phyloP scores from a whole-genome alignment of 306 rosid species.

The Aeschynomene evenia region DNA sequence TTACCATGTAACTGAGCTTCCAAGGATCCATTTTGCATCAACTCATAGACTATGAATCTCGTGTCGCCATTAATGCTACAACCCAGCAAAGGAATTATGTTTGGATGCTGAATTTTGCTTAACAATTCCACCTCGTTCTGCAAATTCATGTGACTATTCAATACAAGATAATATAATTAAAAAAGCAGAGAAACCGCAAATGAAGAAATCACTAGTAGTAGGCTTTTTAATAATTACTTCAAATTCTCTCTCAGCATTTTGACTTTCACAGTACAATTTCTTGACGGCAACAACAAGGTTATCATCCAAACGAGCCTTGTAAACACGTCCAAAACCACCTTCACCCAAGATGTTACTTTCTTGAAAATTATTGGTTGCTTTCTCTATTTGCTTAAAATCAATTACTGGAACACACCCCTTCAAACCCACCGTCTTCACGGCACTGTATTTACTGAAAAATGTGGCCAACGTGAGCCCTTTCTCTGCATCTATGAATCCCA shows the following conservation, averaged over 20 bases:
- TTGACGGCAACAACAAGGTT: slow-evolving; percentile 74
- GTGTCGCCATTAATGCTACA: slow-evolving; percentile 58
- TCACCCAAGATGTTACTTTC: slow-evolving; percentile 76
- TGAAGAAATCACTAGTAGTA: neutral
- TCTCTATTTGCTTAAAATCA: slow-evolving; percentile 72
- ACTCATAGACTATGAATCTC: slow-evolving; percentile 67
- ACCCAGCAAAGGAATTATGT: slow-evolving; percentile 71
- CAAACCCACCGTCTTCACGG: slow-evolving; percentile 52
- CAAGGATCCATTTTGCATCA: slow-evolving; percentile 90
- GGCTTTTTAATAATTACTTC: slow-evolving; percentile 40
- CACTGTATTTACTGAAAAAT: slow-evolving; percentile 54
- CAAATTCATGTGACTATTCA: slow-evolving; percentile 37
- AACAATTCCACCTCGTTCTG: slow-evolving; percentile 87
- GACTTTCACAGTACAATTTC: slow-evolving; percentile 63
- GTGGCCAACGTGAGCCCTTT: slow-evolving; percentile 55
- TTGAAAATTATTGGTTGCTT: slow-evolving; percentile 55
- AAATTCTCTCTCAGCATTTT: slow-evolving; percentile 69
- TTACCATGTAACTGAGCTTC: slow-evolving; percentile 88
- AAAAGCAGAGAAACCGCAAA: neutral
- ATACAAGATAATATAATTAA: neutral
- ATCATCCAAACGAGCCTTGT: slow-evolving; percentile 76
- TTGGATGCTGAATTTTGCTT: slow-evolving; percentile 75
- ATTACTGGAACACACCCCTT: slow-evolving; percentile 62
- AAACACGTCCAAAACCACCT: slow-evolving; percentile 96
- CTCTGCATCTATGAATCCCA: slow-evolving; percentile 60